Evolutionary conservation across 1,284 basidiomycete species (phyloP).

Genomic region (Apiotrichum gamsii): DNA sequence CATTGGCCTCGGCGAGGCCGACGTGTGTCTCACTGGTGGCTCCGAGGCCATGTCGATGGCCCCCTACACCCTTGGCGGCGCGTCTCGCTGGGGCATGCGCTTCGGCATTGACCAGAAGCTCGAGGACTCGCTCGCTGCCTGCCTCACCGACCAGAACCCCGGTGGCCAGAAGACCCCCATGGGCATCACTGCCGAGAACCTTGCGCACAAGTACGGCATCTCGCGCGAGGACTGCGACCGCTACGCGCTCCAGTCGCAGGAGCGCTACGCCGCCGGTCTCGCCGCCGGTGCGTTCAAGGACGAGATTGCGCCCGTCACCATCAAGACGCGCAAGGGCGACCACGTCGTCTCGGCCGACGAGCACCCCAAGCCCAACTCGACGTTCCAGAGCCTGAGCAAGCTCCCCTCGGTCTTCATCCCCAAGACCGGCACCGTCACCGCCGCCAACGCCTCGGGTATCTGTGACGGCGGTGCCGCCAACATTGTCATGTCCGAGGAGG

Average conservation of each 20-base stretch:
- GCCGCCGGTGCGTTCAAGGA: constrained; percentile 50
- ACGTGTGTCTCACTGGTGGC: constrained; percentile 54
- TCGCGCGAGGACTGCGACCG: constrained; percentile 53
- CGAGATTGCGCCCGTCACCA: constrained; percentile 52
- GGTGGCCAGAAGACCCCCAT: constrained; percentile 49
- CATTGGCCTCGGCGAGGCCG: constrained; percentile 52
- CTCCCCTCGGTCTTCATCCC: constrained; percentile 52
- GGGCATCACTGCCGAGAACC: constrained; percentile 55
- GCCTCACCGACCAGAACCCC: constrained; percentile 53
- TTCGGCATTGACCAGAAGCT: constrained; percentile 53
- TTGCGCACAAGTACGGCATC: constrained; percentile 53
- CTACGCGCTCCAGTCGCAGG: constrained; percentile 54
- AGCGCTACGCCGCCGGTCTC: constrained; percentile 53
- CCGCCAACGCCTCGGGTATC: constrained; percentile 54
- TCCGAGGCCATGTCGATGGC: constrained; percentile 53
- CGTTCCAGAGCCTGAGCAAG: constrained; percentile 48
- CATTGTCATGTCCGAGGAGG: constrained; percentile 52
- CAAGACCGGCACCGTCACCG: constrained; percentile 52
- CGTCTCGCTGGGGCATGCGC: constrained; percentile 41
- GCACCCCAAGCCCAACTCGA: constrained; percentile 51
- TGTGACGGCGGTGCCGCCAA: constrained; percentile 55
- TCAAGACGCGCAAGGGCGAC: constrained; percentile 46
- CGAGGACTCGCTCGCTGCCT: constrained; percentile 53
- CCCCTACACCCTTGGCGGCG: constrained; percentile 50
- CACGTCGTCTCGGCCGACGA: constrained; percentile 48